phyloP scores from a whole-genome alignment of 1,139 yeast species.

The Pichia sp. region DNA sequence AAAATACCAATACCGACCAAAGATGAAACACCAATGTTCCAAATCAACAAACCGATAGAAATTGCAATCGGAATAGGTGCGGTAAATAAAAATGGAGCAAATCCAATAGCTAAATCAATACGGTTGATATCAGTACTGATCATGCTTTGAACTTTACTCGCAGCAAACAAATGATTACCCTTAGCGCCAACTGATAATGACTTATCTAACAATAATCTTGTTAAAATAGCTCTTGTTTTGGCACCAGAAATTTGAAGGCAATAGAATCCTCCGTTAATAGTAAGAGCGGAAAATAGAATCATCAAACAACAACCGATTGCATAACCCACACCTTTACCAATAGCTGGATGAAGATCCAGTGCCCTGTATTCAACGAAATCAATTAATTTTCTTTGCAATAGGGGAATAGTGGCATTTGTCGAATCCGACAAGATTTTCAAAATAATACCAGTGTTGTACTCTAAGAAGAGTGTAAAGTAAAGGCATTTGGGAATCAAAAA shows the following conservation, averaged over 20 bases:
- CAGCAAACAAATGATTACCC: conserved; percentile 51
- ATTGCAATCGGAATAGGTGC: conserved; percentile 55
- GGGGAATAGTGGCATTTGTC: conserved; percentile 31
- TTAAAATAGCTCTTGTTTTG: conserved; percentile 55
- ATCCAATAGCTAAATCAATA: conserved; percentile 66
- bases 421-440: conserved; percentile 27
- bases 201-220: conserved; percentile 59
- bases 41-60: conserved; percentile 54
- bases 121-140: conserved; percentile 76
- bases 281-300: conserved; percentile 40
- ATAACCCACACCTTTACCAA: conserved; percentile 51
- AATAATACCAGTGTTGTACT: conserved; percentile 24
- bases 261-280: conserved; percentile 55
- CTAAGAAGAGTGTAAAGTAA: conserved; percentile 28
- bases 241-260: conserved; percentile 59
- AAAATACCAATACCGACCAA: conserved; percentile 30
- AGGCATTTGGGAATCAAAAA: conserved; percentile 19
- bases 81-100: conserved; percentile 57
- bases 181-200: conserved; percentile 53
- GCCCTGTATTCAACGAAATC: conserved; percentile 33
- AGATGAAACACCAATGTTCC: conserved; percentile 67
- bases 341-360: conserved; percentile 19
- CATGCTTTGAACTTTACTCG: conserved; percentile 63
- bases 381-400: conserved; percentile 43
- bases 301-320: conserved; percentile 45